Percentiles rank a stretch among this genome's conserved stretches.
phyloP scores from a whole-genome alignment of 2,329 filamentous ascomycete genomes.

The Xylaria sp. region DNA sequence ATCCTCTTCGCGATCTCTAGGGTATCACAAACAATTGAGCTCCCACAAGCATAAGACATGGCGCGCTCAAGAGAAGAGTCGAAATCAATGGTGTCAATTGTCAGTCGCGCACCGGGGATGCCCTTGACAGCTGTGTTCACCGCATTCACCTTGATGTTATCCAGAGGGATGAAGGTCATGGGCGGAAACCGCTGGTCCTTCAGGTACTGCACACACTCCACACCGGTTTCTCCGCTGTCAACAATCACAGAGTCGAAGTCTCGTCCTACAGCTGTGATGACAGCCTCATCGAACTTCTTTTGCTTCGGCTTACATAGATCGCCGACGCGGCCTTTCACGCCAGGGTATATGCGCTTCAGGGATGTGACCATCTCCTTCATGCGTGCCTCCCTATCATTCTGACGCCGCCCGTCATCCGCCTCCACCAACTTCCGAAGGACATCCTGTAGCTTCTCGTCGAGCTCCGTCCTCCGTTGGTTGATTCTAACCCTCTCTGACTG shows the following conservation, averaged over 20 bases:
- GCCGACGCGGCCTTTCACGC: constrained; percentile 86
- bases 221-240: constrained; percentile 90
- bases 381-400: constrained; percentile 78
- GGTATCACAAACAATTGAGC: constrained; percentile 90
- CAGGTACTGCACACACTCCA: constrained; percentile 92
- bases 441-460: constrained; percentile 88
- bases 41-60: constrained; percentile 93
- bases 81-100: constrained; percentile 95
- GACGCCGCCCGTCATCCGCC: constrained; percentile 81
- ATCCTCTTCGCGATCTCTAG: constrained; percentile 85
- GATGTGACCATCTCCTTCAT: constrained; percentile 83
- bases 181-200: constrained; percentile 86
- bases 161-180: constrained; percentile 92
- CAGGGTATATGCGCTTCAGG: constrained; percentile 87
- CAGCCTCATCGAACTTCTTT: constrained; percentile 93
- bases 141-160: constrained; percentile 94
- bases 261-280: constrained; percentile 87
- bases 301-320: constrained; percentile 95
- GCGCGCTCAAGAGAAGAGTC: constrained; percentile 86
- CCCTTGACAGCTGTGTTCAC: constrained; percentile 90
- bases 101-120: constrained; percentile 81
- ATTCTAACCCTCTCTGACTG: constrained; percentile 82
- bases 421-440: constrained; percentile 80
- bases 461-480: constrained; percentile 80
- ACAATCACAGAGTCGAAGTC: constrained; percentile 95